Conservation (phyloP, 139 green algal species). For the Yamagishiella unicocca region DNA sequence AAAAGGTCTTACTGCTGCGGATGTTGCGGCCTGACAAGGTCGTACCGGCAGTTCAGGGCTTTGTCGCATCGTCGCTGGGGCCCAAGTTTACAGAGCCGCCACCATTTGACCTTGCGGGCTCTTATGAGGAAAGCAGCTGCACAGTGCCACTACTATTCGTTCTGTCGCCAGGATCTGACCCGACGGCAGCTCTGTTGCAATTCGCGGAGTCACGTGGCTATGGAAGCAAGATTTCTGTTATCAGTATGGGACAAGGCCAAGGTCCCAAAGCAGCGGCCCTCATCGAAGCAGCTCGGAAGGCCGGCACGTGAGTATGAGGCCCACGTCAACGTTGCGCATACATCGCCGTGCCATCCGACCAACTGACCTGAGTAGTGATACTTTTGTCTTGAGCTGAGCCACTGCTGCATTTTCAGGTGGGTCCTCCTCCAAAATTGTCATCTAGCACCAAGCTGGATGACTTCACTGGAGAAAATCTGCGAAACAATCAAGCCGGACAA, state of each 20-base stretch:
- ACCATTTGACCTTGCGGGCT: slow-evolving; percentile 69
- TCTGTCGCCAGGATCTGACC: slow-evolving; percentile 76
- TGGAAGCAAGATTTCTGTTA: slow-evolving; percentile 37
- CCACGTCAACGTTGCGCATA: too few relatives aligned
- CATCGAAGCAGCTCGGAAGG: slow-evolving; percentile 67
- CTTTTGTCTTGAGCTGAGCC: not conserved
- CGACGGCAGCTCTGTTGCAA: slow-evolving; percentile 75
- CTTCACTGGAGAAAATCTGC: slow-evolving; percentile 76
- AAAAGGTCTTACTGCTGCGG: slow-evolving; percentile 71
- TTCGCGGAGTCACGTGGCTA: slow-evolving; percentile 74
- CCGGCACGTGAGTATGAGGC: slow-evolving; percentile 30
- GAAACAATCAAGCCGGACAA: slow-evolving; percentile 73
- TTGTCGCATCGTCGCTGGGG: slow-evolving; percentile 70
- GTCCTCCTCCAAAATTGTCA: slow-evolving; percentile 80
- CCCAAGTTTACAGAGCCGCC: slow-evolving; percentile 76
- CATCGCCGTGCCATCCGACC: too few relatives aligned
- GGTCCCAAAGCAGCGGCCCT: slow-evolving; percentile 83
- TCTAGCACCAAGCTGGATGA: slow-evolving; percentile 82
- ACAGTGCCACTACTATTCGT: slow-evolving; percentile 84
- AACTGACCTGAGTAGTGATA: too few relatives aligned
- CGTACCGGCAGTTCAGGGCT: slow-evolving; percentile 67
- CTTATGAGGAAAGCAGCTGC: slow-evolving; percentile 43
- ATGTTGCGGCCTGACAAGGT: slow-evolving; percentile 86
- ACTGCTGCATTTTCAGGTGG: slow-evolving; percentile 37
- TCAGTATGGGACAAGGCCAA: slow-evolving; percentile 85